Evolutionary conservation across 2,329 filamentous ascomycete species (phyloP).

Genomic region (Pseudogymnoascus sp.): DNA sequence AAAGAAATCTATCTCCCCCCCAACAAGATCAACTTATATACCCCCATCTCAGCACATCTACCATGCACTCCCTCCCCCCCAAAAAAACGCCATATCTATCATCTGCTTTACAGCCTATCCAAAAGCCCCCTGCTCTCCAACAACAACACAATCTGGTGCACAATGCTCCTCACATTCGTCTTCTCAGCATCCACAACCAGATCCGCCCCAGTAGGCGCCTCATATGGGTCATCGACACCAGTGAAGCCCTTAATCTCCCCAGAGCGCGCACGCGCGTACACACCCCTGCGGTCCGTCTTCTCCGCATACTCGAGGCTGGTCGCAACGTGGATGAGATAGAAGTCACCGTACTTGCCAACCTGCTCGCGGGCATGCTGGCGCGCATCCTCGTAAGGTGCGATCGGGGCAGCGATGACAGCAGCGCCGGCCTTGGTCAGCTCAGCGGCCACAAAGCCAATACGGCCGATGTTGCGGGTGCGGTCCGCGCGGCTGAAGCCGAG

Average conservation of each 20-base stretch:
- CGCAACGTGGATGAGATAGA: constrained; percentile 92
- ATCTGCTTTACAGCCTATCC: constrained; percentile 45
- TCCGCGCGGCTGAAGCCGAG: constrained; percentile 92
- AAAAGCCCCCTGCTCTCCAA: constrained; percentile 84
- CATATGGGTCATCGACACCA: constrained; percentile 95
- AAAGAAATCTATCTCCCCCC: not conserved
- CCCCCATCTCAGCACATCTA: not conserved
- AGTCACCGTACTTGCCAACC: constrained; percentile 79
- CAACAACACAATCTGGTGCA: constrained; percentile 92
- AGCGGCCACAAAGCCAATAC: constrained; percentile 91
- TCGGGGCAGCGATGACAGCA: constrained; percentile 92
- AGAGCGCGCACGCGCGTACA: constrained; percentile 74
- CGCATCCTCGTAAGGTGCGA: constrained; percentile 81
- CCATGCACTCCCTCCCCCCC: not conserved
- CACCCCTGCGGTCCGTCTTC: constrained; percentile 87
- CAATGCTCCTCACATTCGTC: constrained; percentile 82
- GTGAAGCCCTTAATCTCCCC: constrained; percentile 98
- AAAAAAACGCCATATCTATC: not conserved
- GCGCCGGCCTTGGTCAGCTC: constrained; percentile 90
- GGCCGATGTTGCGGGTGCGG: constrained; percentile 87
- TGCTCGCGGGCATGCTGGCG: constrained; percentile 73
- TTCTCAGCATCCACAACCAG: constrained; percentile 78
- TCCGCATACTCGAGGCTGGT: constrained; percentile 89
- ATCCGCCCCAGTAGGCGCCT: constrained; percentile 72
- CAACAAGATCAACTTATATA: not conserved